Evolutionary conservation across 2,329 filamentous ascomycete species (phyloP), one percentile per base, ranked within the genome.

Genomic region (Pestalotiopsis sp.): DNA sequence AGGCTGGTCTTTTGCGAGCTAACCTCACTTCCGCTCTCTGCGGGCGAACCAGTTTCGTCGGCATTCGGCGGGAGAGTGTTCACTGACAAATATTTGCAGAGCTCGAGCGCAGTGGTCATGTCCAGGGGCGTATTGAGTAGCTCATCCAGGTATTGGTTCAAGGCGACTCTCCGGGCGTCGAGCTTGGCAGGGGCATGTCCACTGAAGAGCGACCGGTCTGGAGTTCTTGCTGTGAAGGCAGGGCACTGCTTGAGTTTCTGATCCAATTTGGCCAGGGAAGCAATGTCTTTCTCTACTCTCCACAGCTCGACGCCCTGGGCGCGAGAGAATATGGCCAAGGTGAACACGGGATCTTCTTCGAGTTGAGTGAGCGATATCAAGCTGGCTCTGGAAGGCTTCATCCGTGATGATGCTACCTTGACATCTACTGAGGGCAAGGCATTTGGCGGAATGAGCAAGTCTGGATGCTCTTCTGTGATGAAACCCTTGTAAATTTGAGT

Each of bases 261-360:
- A 76, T 98, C 95, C 44, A 99, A 84, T 71, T 91, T 90, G n/a
- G 89, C 87, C 35, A 99, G 83, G 35, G 95, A 94, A 14, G 88
- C 83, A 3, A 93, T 92, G 69, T 97, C 94, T 79, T 99, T 99
- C 80, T 99, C 96, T 6, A 97, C 89, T 38, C 95, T 90, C 95
- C 96, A 98, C 11, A 99, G 84, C 77, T 98, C 95, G 66, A 86
- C 88, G 3, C 88, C 83, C 70, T 94, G 89, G 0, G 90, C 91
- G 66, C 94, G 90, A 10, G 92, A 92, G 73, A 94, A 91, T 44
- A 99, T 83, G 20, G 94, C 94, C 65, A 99, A 83, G 0, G 94
- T 97, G 75, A 98, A 98, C 0, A 98, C 95, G 0, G 94, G 94
- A 73, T 98, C 94, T 76, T 97, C 95, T 68, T 98, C 94, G 22